phyloP scores from a whole-genome alignment of 345 rosid species.

The Eucalyptus grandis region DNA sequence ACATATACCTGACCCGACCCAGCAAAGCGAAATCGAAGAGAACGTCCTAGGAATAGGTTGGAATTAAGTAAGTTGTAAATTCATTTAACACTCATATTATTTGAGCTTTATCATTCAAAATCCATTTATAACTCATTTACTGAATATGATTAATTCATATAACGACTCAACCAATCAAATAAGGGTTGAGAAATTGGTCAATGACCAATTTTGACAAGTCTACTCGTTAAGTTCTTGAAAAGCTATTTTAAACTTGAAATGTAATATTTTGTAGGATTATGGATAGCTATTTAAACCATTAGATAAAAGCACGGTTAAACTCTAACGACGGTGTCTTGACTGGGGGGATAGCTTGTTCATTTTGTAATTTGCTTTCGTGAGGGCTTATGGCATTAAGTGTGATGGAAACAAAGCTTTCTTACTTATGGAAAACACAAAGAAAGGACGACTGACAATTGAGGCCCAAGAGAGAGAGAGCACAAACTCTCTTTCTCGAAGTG shows the following conservation, averaged over 20 bases:
- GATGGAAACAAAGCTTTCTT: not conserved
- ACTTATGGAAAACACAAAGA: not conserved
- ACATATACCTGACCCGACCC: fast-evolving
- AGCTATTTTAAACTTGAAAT: fast-evolving
- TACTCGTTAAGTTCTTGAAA: fast-evolving
- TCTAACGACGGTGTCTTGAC: not conserved
- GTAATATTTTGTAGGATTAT: fast-evolving
- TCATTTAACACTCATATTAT: too few relatives aligned
- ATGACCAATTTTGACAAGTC: fast-evolving
- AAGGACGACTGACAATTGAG: not conserved
- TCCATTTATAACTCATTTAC: fast-evolving
- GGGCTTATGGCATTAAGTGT: not conserved
- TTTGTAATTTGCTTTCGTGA: not conserved
- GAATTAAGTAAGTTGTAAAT: fast-evolving
- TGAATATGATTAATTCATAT: too few relatives aligned
- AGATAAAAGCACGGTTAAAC: fast-evolving
- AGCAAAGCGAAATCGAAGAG: fast-evolving
- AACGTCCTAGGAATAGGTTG: too few relatives aligned
- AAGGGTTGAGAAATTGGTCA: fast-evolving
- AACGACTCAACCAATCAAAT: too few relatives aligned
- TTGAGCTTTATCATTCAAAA: too few relatives aligned
- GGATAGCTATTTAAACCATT: fast-evolving
- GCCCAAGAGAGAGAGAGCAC: not conserved
- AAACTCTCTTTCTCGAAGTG: not conserved
- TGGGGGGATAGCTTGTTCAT: not conserved